phyloP scores from a whole-genome alignment of 345 rosid genomes.

The Camelina laxa region DNA sequence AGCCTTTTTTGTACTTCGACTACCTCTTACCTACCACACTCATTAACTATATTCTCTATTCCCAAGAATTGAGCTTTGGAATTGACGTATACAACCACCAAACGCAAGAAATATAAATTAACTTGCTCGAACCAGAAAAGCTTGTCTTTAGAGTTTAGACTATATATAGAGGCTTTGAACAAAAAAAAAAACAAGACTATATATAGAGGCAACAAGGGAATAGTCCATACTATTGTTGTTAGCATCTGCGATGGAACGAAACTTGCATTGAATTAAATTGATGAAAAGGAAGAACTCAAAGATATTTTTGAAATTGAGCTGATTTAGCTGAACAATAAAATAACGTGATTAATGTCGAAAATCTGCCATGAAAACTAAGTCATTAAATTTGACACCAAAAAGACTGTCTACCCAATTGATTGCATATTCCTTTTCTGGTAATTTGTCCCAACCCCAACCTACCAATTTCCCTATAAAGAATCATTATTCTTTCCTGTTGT shows the following conservation, averaged over 20 bases:
- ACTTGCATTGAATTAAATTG: background rate
- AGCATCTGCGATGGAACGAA: background rate
- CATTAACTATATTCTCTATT: slow-evolving; percentile 2
- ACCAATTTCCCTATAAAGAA: background rate
- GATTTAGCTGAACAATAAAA: background rate
- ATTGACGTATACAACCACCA: slow-evolving; percentile 14
- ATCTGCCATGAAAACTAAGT: background rate
- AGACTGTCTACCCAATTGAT: slow-evolving; percentile 3
- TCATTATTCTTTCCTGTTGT: slow-evolving; percentile 14
- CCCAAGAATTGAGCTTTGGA: slow-evolving; percentile 14
- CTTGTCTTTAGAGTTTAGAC: background rate
- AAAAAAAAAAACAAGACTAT: too few relatives aligned
- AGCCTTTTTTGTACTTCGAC: background rate
- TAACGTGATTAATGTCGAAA: background rate
- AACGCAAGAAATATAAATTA: background rate
- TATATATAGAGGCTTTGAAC: background rate
- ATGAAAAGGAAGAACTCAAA: background rate
- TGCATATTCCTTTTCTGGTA: slow-evolving; percentile 3
- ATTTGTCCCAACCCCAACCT: slow-evolving; percentile 3
- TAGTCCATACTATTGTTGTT: background rate
- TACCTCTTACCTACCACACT: background rate
- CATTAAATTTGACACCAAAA: background rate
- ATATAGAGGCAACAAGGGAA: background rate
- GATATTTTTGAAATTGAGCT: background rate
- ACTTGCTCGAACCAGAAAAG: slow-evolving; percentile 8